Evolutionary conservation across 306 rosid genomes (phyloP).

Genomic region (Cucumis hystrix): DNA sequence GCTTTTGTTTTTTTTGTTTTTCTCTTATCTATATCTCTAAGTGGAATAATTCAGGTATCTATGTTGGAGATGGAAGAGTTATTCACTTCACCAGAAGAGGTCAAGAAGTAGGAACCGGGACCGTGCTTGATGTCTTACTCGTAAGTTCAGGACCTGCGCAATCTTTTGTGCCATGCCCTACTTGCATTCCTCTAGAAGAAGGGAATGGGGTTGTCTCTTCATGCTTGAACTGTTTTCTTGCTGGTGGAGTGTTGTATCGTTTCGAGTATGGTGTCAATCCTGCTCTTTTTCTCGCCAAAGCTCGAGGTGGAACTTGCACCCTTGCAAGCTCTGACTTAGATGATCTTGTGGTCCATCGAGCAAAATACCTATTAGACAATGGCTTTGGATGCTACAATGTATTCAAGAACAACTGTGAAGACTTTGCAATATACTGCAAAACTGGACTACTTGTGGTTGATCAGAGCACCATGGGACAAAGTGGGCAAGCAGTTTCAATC

Average conservation of each 20-base stretch:
- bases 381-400: conserved; percentile 84
- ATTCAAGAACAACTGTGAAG: conserved; percentile 91
- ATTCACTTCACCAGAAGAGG: conserved; percentile 86
- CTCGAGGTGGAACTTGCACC: conserved; percentile 91
- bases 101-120: conserved; percentile 95
- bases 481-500: conserved; percentile 76
- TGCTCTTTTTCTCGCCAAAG: conserved; percentile 68
- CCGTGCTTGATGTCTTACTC: conserved; percentile 60
- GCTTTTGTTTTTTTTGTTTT: no score
- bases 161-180: conserved; percentile 30
- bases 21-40: no score
- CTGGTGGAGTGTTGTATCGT: conserved; percentile 61
- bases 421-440: conserved; percentile 89
- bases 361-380: conserved; percentile 43
- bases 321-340: conserved; percentile 54
- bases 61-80: conserved; percentile 57
- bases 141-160: conserved; percentile 63
- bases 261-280: conserved; percentile 16
- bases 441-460: conserved; percentile 68
- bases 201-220: conserved; percentile 52
- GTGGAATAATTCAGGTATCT: conserved; percentile 31
- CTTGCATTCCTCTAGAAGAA: conserved; percentile 37
- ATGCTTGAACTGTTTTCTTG: conserved; percentile 77
- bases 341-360: conserved; percentile 63
- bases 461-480: conserved; percentile 54